Evolutionary conservation across 108 stramenopile genomes (phyloP).

Genomic region (Skeletonema menzelii): DNA sequence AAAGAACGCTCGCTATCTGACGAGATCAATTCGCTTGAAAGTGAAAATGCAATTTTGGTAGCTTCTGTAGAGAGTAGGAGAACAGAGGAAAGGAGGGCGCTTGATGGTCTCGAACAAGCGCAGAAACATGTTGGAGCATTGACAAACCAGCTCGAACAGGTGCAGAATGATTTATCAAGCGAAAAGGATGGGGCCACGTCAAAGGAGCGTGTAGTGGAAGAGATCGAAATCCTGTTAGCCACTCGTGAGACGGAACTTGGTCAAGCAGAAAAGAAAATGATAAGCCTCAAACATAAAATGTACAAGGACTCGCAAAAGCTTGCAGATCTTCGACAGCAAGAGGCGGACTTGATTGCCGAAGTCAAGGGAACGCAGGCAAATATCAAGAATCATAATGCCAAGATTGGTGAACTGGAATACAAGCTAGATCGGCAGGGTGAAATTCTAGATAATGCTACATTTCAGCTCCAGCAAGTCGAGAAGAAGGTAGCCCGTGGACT

Average conservation of each 20-base stretch:
- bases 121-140: slow-evolving; percentile 12
- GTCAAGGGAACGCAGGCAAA: slow-evolving; percentile 65
- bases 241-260: slow-evolving; percentile 59
- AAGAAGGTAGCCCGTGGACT: slow-evolving; percentile 83
- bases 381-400: slow-evolving; percentile 58
- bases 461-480: slow-evolving; percentile 86
- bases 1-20: slow-evolving; percentile 53
- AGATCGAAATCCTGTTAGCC: slow-evolving; percentile 54
- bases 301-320: slow-evolving; percentile 69
- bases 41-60: slow-evolving; percentile 59
- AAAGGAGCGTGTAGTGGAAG: slow-evolving; percentile 52
- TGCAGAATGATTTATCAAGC: slow-evolving; percentile 44
- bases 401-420: slow-evolving; percentile 61
- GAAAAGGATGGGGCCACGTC: slow-evolving; percentile 50
- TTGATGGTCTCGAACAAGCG: slow-evolving; percentile 42
- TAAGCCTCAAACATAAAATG: slow-evolving; percentile 53
- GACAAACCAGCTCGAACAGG: slow-evolving; percentile 14
- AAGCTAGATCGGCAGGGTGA: slow-evolving; percentile 72
- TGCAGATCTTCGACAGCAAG: slow-evolving; percentile 53
- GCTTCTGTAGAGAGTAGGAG: slow-evolving; percentile 43
- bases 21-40: slow-evolving; percentile 71
- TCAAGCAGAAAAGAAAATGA: slow-evolving; percentile 40
- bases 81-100: slow-evolving; percentile 32
- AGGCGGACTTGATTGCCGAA: slow-evolving; percentile 67
- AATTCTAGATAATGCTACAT: slow-evolving; percentile 82